A percentile compares a stretch with the other conserved stretches of the same genome.
Evolutionary conservation across 495 filamentous ascomycete genomes (phyloP).

Genomic region (Tuber umbilicatum): DNA sequence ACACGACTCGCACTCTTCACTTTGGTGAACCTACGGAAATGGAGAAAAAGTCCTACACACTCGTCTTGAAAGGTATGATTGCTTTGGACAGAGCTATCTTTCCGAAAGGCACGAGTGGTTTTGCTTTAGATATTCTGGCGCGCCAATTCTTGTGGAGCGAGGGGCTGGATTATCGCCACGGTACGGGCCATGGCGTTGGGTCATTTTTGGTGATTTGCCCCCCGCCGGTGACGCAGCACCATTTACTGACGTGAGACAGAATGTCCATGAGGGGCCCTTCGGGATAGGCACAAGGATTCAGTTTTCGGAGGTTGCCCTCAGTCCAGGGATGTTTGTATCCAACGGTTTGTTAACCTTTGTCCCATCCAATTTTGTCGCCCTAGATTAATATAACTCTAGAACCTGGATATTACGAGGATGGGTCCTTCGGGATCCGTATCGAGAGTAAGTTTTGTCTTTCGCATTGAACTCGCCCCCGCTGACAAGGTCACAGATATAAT

Average conservation of each 20-base stretch:
- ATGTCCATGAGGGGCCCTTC: conserved; percentile 96
- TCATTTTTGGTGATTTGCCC: conserved; percentile 58
- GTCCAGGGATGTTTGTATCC: conserved; percentile 87
- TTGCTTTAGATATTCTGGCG: conserved; percentile 81
- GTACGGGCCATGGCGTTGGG: conserved; percentile 93
- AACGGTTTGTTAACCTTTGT: conserved; percentile 50
- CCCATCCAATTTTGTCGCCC: background rate
- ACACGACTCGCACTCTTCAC: conserved; percentile 89
- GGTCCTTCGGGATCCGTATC: conserved; percentile 93
- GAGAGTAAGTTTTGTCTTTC: conserved; percentile 59
- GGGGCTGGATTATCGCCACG: conserved; percentile 91
- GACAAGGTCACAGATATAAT: conserved; percentile 55
- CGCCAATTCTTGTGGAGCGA: conserved; percentile 88
- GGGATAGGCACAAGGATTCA: conserved; percentile 88
- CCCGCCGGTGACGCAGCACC: conserved; percentile 1
- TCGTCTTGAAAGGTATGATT: conserved; percentile 95
- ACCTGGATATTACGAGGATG: conserved; percentile 97
- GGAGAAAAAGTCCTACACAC: conserved; percentile 85
- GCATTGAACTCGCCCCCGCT: conserved; percentile 14
- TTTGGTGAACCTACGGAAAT: conserved; percentile 79
- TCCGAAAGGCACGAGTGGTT: conserved; percentile 90
- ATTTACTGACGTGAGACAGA: conserved; percentile 47
- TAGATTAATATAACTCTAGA: conserved; percentile 48
- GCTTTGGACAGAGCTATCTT: conserved; percentile 81
- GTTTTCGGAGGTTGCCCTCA: conserved; percentile 83